Evolutionary conservation across 176 grass and related monocot genomes (phyloP).

Genomic region (Oryza rufipogon): DNA sequence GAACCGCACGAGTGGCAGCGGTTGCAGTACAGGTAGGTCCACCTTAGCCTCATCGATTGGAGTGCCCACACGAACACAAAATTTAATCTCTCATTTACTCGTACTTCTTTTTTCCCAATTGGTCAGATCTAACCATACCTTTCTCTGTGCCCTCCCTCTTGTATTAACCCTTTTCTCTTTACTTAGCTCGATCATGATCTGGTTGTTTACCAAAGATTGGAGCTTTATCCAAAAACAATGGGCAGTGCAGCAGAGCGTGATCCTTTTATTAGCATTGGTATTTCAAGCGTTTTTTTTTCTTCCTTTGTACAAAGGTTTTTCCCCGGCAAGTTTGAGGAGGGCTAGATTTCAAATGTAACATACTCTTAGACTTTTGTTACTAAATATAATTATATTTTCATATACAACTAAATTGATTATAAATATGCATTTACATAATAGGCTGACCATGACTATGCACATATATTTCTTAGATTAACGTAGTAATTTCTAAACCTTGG

Average conservation of each 20-base stretch:
- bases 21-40: constrained; percentile 51
- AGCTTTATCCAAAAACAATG: constrained; percentile 15
- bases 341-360: too few relatives aligned
- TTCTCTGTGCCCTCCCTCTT: not conserved
- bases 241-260: not conserved
- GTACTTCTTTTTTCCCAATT: not conserved
- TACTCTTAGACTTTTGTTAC: too few relatives aligned
- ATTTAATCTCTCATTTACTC: constrained; percentile 26
- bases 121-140: constrained; percentile 24
- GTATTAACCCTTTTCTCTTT: not conserved
- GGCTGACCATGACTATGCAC: too few relatives aligned
- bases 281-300: not conserved
- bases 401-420: too few relatives aligned
- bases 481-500: too few relatives aligned
- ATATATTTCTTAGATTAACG: too few relatives aligned
- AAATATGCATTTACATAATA: too few relatives aligned
- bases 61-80: not conserved
- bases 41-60: constrained; percentile 35
- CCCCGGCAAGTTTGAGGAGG: too few relatives aligned
- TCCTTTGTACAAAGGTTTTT: not conserved
- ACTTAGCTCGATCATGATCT: constrained; percentile 10
- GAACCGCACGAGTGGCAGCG: constrained; percentile 69
- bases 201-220: not conserved
- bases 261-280: not conserved
- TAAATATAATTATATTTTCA: too few relatives aligned